Base-by-base conservation (phyloP, 345 rosid species). In the Salix arbutifolia region DNA sequence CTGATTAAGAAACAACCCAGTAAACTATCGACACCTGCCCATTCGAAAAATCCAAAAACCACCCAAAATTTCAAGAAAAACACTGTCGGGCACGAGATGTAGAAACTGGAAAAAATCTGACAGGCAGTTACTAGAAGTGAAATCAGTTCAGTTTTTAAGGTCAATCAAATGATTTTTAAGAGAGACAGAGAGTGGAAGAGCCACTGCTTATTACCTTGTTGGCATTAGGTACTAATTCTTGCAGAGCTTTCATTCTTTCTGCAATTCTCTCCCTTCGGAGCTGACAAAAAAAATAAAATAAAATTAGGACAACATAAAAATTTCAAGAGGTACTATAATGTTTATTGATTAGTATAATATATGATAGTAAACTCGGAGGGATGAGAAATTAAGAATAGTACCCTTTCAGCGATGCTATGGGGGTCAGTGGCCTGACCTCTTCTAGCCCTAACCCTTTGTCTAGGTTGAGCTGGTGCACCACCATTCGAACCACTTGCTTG, bases 341-440 rank as follows among this genome's bases (percentile, higher is more conserved):
- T 46, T 46, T 4, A 46, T 4, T 44, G 14, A 44, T 44, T 11
- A 44, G 4, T 13, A 46, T 3, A 46, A 13, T 46, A 46, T 13
- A 16, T 46, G 14, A 46, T 7, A 18, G 66, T 5, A 25, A 33
- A 62, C 31, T 3, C 1, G 17, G 66, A 62, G 42, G 12, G 53
- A 23, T 18, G 28, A 23, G 21, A 61, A 62, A 70, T 5, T 8
- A 73, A 64, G 70, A 60, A 58, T 0, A 58, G 62, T 89, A 96
- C 99, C 69, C 99, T 77, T 79, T 96, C 99, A 67, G 99, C 99
- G 28, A 96, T 93, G 79, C 99, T 96, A 70, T 96, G 99, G 38
- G 99, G 99, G 75, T 93, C 99, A 28, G 99, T 96, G 37, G 99
- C 99, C 87, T 96, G 99, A 71, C 99, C 99, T 84, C 99, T 88